Percentiles rank a stretch among this genome's conserved stretches.
Evolutionary conservation across 2,329 filamentous ascomycete species (phyloP).

Genomic region (Rhytidhysteron rufulum): DNA sequence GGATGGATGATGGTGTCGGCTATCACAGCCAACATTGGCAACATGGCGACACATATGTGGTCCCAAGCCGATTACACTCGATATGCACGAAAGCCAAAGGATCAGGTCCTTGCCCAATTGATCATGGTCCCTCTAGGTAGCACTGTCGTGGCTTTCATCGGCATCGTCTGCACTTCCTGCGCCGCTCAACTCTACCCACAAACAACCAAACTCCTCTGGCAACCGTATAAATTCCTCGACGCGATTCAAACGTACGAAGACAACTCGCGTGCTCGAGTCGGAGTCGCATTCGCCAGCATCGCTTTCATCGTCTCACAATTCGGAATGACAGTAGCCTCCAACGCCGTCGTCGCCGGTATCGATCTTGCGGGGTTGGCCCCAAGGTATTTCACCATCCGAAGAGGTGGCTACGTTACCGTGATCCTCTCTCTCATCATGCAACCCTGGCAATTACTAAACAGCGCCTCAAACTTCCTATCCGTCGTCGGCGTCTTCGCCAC

Average conservation of each 20-base stretch:
- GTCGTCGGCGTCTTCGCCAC: conserved; percentile 45
- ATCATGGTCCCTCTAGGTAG: conserved; percentile 23
- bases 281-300: conserved; percentile 45
- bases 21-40: conserved; percentile 24
- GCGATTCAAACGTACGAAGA: conserved; percentile 21
- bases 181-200: conserved; percentile 17
- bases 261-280: conserved; percentile 35
- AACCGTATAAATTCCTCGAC: conserved; percentile 24
- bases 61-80: conserved; percentile 27
- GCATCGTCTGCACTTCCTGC: conserved; percentile 28
- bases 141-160: conserved; percentile 22
- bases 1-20: conserved; percentile 14
- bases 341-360: conserved; percentile 51
- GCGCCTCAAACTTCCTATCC: conserved; percentile 45
- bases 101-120: conserved; percentile 17
- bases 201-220: conserved; percentile 18
- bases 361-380: conserved; percentile 53
- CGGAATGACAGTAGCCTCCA: conserved; percentile 44
- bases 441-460: conserved; percentile 51
- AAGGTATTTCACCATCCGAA: conserved; percentile 53
- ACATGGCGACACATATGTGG: conserved; percentile 12
- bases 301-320: conserved; percentile 46
- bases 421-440: conserved; percentile 44
- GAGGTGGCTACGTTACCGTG: conserved; percentile 49
- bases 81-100: conserved; percentile 19